Conservation (phyloP, 2,329 filamentous ascomycete genomes). For the Penicillium corylophilum region DNA sequence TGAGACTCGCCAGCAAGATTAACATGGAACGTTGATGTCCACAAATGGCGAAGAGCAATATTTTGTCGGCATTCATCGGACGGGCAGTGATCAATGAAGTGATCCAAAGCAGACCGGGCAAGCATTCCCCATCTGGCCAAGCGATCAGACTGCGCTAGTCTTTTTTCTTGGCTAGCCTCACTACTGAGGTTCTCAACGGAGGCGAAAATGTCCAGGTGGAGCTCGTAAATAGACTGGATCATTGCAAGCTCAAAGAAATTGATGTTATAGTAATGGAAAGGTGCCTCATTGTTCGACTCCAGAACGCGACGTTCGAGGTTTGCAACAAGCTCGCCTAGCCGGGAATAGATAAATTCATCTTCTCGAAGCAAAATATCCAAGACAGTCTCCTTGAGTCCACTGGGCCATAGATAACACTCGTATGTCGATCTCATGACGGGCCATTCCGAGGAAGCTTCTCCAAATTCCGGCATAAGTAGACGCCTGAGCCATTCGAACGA, state of each 20-base stretch:
- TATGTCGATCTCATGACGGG: slow-evolving; percentile 49
- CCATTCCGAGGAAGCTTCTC: slow-evolving; percentile 16
- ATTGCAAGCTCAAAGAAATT: slow-evolving; percentile 50
- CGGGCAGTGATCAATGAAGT: slow-evolving; percentile 36
- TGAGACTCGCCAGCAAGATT: slow-evolving; percentile 56
- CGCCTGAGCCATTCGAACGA: slow-evolving; percentile 55
- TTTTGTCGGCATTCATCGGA: slow-evolving; percentile 36
- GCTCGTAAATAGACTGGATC: slow-evolving; percentile 62
- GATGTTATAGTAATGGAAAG: slow-evolving; percentile 29
- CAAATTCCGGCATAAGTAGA: slow-evolving; percentile 47
- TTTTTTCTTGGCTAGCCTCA: slow-evolving; percentile 53
- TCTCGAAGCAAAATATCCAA: slow-evolving; percentile 54
- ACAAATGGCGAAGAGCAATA: slow-evolving; percentile 62
- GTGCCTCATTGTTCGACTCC: slow-evolving; percentile 9
- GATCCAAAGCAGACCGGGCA: slow-evolving; percentile 53
- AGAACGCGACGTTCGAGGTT: slow-evolving; percentile 31
- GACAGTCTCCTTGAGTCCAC: slow-evolving; percentile 55
- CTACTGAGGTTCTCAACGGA: slow-evolving; percentile 62
- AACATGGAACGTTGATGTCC: slow-evolving; percentile 64
- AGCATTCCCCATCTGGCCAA: slow-evolving; percentile 61
- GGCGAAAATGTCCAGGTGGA: slow-evolving; percentile 66
- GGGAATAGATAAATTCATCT: slow-evolving; percentile 54
- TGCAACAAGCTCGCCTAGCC: slow-evolving; percentile 36
- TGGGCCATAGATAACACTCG: slow-evolving; percentile 54
- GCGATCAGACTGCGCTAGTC: slow-evolving; percentile 57